These are phyloP conservation scores for Phaseolus lunatus DNA, from an alignment of 306 rosid genomes.

Conservation along the genomic window DNA sequence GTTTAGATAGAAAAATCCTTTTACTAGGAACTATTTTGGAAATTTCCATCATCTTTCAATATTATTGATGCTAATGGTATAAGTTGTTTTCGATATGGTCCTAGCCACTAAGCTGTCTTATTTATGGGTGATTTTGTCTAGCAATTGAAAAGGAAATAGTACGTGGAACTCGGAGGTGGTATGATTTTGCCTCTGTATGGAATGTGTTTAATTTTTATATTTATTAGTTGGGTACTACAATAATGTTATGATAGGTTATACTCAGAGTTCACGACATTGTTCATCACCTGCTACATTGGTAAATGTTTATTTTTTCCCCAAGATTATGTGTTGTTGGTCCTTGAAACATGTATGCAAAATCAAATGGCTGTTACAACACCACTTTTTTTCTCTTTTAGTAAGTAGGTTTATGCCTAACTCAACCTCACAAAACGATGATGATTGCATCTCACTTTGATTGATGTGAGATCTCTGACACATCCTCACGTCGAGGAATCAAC, in stretches of 20 bases:
- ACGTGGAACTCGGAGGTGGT: neutral
- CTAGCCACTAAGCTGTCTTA: slow-evolving; percentile 19
- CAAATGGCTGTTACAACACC: slow-evolving; percentile 4
- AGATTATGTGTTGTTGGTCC: neutral
- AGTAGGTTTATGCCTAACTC: no score
- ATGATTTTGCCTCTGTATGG: slow-evolving; percentile 26
- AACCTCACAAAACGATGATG: no score
- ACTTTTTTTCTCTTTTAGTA: no score
- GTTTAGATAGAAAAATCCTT: slow-evolving; percentile 10
- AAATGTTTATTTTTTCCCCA: slow-evolving; percentile 8
- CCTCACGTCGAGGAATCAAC: no score
- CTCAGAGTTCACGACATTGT: slow-evolving; percentile 14
- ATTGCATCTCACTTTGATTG: no score
- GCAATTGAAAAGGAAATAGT: neutral
- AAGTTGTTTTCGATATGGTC: slow-evolving; percentile 30
- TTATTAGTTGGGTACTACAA: neutral
- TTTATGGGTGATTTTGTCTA: slow-evolving; percentile 17
- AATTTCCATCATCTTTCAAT: slow-evolving; percentile 8
- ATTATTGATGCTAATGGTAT: neutral
- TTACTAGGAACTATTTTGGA: slow-evolving; percentile 27
- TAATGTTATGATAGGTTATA: slow-evolving; percentile 23
- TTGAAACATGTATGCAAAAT: neutral
- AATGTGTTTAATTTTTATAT: slow-evolving; percentile 10
- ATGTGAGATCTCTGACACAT: no score
- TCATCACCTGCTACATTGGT: neutral